Conservation (phyloP, 1,284 basidiomycete species). For the Heterobasidion irregulare region DNA sequence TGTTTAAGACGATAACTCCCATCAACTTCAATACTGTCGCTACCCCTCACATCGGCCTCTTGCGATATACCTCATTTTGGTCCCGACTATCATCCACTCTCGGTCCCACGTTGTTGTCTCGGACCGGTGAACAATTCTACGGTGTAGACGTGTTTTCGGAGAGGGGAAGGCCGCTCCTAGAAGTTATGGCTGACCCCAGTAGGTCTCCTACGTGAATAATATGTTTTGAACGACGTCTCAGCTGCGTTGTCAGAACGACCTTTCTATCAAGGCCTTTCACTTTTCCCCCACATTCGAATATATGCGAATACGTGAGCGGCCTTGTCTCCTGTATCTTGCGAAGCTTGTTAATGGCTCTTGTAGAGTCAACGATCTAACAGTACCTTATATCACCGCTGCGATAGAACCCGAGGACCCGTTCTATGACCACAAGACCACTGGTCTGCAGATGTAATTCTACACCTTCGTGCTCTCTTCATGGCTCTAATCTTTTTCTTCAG, state of each 20-base stretch:
- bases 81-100: conserved; percentile 51
- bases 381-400: conserved; percentile 74
- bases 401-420: conserved; percentile 71
- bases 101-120: conserved; percentile 69
- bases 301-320: conserved; percentile 75
- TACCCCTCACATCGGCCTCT: conserved; percentile 73
- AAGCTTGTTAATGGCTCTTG: conserved; percentile 17
- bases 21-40: conserved; percentile 80
- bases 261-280: conserved; percentile 70
- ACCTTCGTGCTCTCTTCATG: not conserved
- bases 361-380: conserved; percentile 65
- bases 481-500: conserved; percentile 23
- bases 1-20: conserved; percentile 62
- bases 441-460: conserved; percentile 51
- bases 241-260: conserved; percentile 42
- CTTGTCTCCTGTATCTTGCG: conserved; percentile 1
- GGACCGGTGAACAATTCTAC: conserved; percentile 61
- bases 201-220: not conserved
- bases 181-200: conserved; percentile 85
- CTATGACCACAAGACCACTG: conserved; percentile 43
- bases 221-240: not conserved
- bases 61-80: conserved; percentile 50
- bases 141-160: conserved; percentile 62
- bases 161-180: conserved; percentile 62
- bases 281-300: conserved; percentile 67